phyloP scores from a whole-genome alignment of 2,329 filamentous ascomycete species.

The Aspergillus pseudonomiae region DNA sequence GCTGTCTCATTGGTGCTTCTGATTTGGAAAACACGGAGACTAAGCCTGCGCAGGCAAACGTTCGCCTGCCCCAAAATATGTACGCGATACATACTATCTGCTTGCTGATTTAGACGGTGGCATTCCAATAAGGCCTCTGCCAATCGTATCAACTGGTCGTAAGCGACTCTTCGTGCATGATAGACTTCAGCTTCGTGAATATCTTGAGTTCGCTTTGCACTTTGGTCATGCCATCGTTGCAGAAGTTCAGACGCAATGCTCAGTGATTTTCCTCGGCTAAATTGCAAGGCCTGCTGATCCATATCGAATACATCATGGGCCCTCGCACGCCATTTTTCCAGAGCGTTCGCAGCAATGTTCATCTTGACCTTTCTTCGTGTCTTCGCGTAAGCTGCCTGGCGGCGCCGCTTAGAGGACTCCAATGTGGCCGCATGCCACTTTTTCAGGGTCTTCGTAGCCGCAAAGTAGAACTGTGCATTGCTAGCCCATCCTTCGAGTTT shows the following conservation, averaged over 20 bases:
- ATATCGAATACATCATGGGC: constrained; percentile 36
- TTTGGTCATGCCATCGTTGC: constrained; percentile 47
- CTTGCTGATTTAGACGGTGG: constrained; percentile 47
- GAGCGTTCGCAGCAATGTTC: constrained; percentile 51
- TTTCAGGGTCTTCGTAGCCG: constrained; percentile 54
- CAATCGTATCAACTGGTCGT: constrained; percentile 42
- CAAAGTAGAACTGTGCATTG: constrained; percentile 60
- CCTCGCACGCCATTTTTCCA: constrained; percentile 44
- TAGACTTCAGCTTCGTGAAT: constrained; percentile 41
- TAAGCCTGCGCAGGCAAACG: constrained; percentile 57
- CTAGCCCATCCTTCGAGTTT: constrained; percentile 56
- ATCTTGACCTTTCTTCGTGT: constrained; percentile 58
- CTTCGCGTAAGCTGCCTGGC: constrained; percentile 59
- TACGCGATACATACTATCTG: constrained; percentile 49
- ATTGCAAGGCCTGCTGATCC: constrained; percentile 43
- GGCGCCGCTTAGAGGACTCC: constrained; percentile 54
- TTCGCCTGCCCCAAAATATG: constrained; percentile 52
- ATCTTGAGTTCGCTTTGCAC: constrained; percentile 38
- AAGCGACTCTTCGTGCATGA: constrained; percentile 42
- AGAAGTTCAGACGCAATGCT: constrained; percentile 41
- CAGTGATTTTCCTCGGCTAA: constrained; percentile 39
- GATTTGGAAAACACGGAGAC: constrained; percentile 60
- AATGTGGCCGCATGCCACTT: constrained; percentile 55
- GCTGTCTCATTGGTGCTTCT: constrained; percentile 55
- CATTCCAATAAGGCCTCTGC: constrained; percentile 36